A percentile compares a stretch with the other conserved stretches of the same genome.
These are phyloP conservation scores for Colletotrichum theobromicola DNA, from an alignment of 2,329 filamentous ascomycete species.

Conservation along the genomic window DNA sequence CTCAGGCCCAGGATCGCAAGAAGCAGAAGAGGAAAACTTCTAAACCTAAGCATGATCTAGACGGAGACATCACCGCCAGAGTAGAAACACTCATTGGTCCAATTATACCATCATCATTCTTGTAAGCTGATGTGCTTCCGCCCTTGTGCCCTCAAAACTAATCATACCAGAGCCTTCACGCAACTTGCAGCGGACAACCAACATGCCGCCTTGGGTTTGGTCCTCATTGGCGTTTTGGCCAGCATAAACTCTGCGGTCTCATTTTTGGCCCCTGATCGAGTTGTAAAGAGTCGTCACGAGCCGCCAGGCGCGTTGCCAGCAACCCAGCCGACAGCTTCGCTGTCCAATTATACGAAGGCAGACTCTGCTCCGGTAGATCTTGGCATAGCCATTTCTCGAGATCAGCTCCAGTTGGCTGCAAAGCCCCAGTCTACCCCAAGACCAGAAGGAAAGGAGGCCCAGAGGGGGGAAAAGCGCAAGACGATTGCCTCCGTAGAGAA, in stretches of 20 bases:
- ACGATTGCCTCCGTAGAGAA: not conserved
- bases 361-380: conserved; percentile 25
- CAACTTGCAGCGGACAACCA: conserved; percentile 75
- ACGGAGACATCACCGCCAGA: not conserved
- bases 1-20: conserved; percentile 8
- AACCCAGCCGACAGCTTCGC: not conserved
- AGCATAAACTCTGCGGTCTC: conserved; percentile 55
- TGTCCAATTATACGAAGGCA: conserved; percentile 17
- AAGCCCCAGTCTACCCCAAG: not conserved
- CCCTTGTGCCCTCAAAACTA: not conserved
- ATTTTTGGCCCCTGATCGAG: conserved; percentile 30
- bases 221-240: conserved; percentile 70
- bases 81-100: conserved; percentile 31
- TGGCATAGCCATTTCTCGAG: conserved; percentile 34
- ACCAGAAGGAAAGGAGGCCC: not conserved
- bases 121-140: conserved; percentile 31
- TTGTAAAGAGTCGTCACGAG: not conserved
- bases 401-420: conserved; percentile 8
- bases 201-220: conserved; percentile 73
- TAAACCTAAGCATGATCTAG: not conserved
- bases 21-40: not conserved
- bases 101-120: conserved; percentile 38
- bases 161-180: conserved; percentile 61
- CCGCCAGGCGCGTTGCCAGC: not conserved
- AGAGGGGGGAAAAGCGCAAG: conserved; percentile 1